Percentiles rank a stretch among this genome's conserved stretches.
phyloP scores from a whole-genome alignment of 495 filamentous ascomycete genomes.

The Mytilinidion resinicola region DNA sequence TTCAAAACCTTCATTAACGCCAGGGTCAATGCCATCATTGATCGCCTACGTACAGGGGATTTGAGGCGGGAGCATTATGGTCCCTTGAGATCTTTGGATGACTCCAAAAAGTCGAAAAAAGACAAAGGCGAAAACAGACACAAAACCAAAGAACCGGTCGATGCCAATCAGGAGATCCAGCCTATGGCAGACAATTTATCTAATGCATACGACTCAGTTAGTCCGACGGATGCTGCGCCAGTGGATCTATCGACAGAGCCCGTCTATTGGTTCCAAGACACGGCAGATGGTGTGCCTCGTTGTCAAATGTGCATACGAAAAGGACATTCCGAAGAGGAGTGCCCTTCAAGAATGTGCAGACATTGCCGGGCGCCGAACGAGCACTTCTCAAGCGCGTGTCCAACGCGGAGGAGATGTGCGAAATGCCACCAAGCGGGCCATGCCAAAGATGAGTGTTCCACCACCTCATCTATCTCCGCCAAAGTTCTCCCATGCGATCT shows the following conservation, averaged over 20 bases:
- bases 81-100: not conserved
- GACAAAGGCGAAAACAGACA: too few species aligned
- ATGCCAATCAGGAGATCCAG: too few species aligned
- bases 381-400: constrained; percentile 9
- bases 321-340: not conserved
- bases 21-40: not conserved
- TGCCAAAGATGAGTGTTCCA: not conserved
- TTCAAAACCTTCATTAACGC: not conserved
- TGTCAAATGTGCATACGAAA: not conserved
- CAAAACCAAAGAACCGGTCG: too few species aligned
- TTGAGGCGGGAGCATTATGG: not conserved
- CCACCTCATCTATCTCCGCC: not conserved
- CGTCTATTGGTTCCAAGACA: too few species aligned
- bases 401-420: not conserved
- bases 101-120: too few species aligned
- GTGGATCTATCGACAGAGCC: too few species aligned
- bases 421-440: constrained; percentile 9
- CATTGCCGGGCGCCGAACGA: not conserved
- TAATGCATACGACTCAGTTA: too few species aligned
- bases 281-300: too few species aligned
- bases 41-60: not conserved
- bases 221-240: too few species aligned
- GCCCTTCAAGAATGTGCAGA: constrained; percentile 1
- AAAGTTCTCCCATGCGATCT: constrained; percentile 6
- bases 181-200: too few species aligned